phyloP scores from a whole-genome alignment of 2,329 filamentous ascomycete species.

The Clonostachys byssicola region DNA sequence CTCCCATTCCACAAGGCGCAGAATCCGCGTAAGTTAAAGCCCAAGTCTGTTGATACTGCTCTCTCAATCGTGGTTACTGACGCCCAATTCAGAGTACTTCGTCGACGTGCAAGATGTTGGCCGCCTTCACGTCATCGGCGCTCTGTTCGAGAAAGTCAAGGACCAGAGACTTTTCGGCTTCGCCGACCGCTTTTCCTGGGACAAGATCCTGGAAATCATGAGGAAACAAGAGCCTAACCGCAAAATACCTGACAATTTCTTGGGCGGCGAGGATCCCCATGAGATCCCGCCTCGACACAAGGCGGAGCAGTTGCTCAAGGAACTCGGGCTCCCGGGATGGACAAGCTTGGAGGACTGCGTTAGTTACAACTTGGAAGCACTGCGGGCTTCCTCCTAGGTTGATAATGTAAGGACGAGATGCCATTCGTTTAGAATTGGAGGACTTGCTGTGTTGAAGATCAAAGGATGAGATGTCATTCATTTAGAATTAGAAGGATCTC shows the following conservation, averaged over 20 bases:
- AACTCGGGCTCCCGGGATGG: conserved; percentile 9
- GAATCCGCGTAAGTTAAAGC: too few relatives aligned
- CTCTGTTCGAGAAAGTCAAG: conserved; percentile 36
- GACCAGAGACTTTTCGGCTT: conserved; percentile 51
- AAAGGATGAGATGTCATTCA: too few relatives aligned
- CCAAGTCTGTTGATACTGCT: too few relatives aligned
- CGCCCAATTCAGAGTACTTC: conserved; percentile 27
- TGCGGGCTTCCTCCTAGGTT: too few relatives aligned
- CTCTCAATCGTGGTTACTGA: too few relatives aligned
- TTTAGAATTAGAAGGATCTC: too few relatives aligned
- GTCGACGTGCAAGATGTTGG: conserved; percentile 44
- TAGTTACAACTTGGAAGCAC: not conserved
- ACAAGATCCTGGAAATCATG: conserved; percentile 26
- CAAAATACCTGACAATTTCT: conserved; percentile 15
- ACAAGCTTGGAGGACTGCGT: conserved; percentile 5
- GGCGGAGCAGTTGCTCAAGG: conserved; percentile 10
- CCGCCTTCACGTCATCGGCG: conserved; percentile 45
- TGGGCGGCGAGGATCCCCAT: conserved; percentile 4
- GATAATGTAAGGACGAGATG: too few relatives aligned
- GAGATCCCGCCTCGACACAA: conserved; percentile 4
- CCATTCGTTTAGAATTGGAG: too few relatives aligned
- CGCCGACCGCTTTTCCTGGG: conserved; percentile 39
- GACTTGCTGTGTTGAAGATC: too few relatives aligned
- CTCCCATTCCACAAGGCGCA: not conserved
- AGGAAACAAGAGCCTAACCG: conserved; percentile 10